phyloP scores from a whole-genome alignment of 1,139 yeast species.

The Arxiozyma telluris region DNA sequence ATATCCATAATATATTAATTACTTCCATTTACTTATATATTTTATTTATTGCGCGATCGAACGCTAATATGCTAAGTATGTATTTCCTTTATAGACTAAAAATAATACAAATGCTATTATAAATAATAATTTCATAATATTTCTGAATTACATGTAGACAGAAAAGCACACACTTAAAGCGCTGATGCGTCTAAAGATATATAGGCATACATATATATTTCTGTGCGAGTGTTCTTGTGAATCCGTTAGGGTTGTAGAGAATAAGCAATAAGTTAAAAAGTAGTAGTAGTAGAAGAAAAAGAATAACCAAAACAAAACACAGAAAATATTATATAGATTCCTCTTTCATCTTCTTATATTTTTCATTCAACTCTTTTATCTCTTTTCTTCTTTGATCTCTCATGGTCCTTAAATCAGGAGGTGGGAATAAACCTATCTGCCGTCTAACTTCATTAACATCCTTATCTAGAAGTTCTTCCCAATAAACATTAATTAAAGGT shows the following conservation, averaged over 20 bases:
- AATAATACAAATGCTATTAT: not conserved
- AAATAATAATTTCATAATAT: not conserved
- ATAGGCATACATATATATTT: no score
- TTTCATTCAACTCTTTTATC: conserved; percentile 20
- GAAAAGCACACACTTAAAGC: no score
- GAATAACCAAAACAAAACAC: no score
- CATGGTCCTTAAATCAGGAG: conserved; percentile 68
- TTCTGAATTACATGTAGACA: not conserved
- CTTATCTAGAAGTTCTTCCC: conserved; percentile 76
- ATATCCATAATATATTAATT: not conserved
- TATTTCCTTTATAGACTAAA: not conserved
- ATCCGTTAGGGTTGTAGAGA: not conserved
- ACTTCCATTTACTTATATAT: not conserved
- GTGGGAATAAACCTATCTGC: conserved; percentile 53
- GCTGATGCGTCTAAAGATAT: no score
- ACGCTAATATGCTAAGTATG: not conserved
- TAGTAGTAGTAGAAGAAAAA: no score
- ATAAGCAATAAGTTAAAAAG: no score
- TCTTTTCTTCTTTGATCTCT: conserved; percentile 35
- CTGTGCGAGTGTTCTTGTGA: not conserved
- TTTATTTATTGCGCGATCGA: not conserved
- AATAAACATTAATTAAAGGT: conserved; percentile 78
- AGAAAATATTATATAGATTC: not conserved
- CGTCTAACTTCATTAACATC: conserved; percentile 64
- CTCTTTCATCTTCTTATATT: conserved; percentile 14